Evolutionary conservation across 2,329 filamentous ascomycete species (phyloP).

Genomic region (Aspergillus carbonarius): DNA sequence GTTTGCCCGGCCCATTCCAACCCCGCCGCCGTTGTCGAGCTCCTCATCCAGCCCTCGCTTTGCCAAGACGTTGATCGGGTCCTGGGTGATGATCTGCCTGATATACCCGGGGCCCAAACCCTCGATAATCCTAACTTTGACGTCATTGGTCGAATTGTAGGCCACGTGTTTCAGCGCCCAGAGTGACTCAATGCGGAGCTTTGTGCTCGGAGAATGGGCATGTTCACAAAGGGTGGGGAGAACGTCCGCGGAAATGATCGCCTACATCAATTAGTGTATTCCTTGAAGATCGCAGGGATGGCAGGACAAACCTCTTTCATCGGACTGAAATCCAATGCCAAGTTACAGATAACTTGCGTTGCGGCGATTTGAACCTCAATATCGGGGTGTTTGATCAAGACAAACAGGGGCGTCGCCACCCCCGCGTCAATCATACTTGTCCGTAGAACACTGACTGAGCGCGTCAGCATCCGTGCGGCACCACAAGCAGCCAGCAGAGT

Average conservation of each 20-base stretch:
- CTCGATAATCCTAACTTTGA: constrained; percentile 76
- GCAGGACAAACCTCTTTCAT: constrained; percentile 72
- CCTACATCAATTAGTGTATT: constrained; percentile 46
- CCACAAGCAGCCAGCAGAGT: constrained; percentile 86
- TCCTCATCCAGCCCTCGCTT: constrained; percentile 34
- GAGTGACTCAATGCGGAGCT: constrained; percentile 77
- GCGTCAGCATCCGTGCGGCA: constrained; percentile 74
- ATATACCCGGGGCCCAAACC: constrained; percentile 78
- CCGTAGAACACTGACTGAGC: constrained; percentile 78
- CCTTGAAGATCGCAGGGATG: not conserved
- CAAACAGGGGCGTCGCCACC: constrained; percentile 73
- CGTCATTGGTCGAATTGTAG: constrained; percentile 65
- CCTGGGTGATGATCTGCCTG: constrained; percentile 69
- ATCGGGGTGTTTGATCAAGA: constrained; percentile 71
- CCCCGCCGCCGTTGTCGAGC: constrained; percentile 31
- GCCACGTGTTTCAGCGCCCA: constrained; percentile 95
- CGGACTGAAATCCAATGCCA: constrained; percentile 85
- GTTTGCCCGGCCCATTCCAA: constrained; percentile 58
- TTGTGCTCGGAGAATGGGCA: constrained; percentile 76
- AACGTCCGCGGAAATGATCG: constrained; percentile 71
- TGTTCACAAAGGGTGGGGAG: constrained; percentile 78
- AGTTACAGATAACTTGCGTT: constrained; percentile 78
- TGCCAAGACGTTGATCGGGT: constrained; percentile 38
- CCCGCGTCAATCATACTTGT: constrained; percentile 86
- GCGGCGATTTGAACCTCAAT: constrained; percentile 82